Evolutionary conservation across 768 basidiomycete genomes (phyloP).

Genomic region (Rossbeevera mucosa): DNA sequence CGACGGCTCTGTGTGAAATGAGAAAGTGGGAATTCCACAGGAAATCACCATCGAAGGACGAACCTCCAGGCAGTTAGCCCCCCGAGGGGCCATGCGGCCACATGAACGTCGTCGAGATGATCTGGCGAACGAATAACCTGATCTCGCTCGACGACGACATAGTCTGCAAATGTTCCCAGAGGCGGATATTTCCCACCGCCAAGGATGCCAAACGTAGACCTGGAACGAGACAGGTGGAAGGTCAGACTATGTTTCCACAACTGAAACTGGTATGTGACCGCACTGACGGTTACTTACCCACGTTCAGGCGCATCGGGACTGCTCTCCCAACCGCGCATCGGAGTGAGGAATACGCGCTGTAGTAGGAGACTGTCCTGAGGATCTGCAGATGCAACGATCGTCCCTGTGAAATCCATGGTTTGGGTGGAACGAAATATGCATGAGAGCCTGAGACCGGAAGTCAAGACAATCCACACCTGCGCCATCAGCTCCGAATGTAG

Average conservation of each 20-base stretch:
- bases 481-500: constrained; percentile 66
- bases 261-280: not conserved
- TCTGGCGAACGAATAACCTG: constrained; percentile 61
- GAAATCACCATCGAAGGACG: constrained; percentile 9
- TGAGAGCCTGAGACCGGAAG: not conserved
- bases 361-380: constrained; percentile 52
- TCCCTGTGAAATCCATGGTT: constrained; percentile 38
- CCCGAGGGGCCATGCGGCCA: constrained; percentile 73
- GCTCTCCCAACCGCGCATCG: constrained; percentile 71
- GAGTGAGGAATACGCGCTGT: constrained; percentile 69
- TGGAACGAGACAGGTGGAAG: not conserved
- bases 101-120: constrained; percentile 63
- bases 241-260: not conserved
- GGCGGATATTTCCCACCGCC: constrained; percentile 53
- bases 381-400: constrained; percentile 54
- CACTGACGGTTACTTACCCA: constrained; percentile 37
- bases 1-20: constrained; percentile 46
- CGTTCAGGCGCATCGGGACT: constrained; percentile 63
- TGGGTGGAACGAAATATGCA: not conserved
- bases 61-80: constrained; percentile 85
- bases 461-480: constrained; percentile 45
- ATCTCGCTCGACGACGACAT: constrained; percentile 66
- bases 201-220: constrained; percentile 56
- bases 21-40: constrained; percentile 1
- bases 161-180: constrained; percentile 73